These are phyloP conservation scores for Phaffia tasmanica DNA, from an alignment of 768 basidiomycete genomes.

Conservation along the genomic window DNA sequence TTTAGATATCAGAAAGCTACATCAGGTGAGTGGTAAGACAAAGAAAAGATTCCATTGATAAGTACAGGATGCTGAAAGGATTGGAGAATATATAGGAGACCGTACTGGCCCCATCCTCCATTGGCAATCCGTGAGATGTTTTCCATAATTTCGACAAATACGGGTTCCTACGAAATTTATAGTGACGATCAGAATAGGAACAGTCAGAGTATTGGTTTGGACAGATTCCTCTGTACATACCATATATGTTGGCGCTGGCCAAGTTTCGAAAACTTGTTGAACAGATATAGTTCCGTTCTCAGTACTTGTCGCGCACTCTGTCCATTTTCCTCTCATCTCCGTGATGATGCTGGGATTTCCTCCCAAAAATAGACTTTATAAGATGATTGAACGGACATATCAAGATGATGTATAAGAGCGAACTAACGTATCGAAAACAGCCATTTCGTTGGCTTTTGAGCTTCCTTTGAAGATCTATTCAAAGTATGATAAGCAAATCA, in stretches of 20 bases:
- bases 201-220: background rate
- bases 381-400: background rate
- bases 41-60: background rate
- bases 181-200: background rate
- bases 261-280: conserved; percentile 36
- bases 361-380: background rate
- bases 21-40: background rate
- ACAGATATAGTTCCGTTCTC: conserved; percentile 35
- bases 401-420: no score
- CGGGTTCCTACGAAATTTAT: conserved; percentile 28
- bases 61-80: background rate
- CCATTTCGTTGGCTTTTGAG: conserved; percentile 27
- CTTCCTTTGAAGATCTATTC: conserved; percentile 27
- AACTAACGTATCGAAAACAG: conserved; percentile 32
- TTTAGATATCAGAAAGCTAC: conserved; percentile 35
- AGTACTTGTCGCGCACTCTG: conserved; percentile 33
- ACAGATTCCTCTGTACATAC: conserved; percentile 11
- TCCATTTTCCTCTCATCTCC: conserved; percentile 32
- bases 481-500: background rate
- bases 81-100: background rate
- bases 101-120: conserved; percentile 36
- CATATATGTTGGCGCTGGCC: conserved; percentile 31
- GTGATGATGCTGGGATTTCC: conserved; percentile 29
- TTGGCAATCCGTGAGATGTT: conserved; percentile 34
- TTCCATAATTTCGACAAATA: conserved; percentile 32